Evolutionary conservation across 2,329 filamentous ascomycete species (phyloP).

Genomic region (Helotiales sp.): DNA sequence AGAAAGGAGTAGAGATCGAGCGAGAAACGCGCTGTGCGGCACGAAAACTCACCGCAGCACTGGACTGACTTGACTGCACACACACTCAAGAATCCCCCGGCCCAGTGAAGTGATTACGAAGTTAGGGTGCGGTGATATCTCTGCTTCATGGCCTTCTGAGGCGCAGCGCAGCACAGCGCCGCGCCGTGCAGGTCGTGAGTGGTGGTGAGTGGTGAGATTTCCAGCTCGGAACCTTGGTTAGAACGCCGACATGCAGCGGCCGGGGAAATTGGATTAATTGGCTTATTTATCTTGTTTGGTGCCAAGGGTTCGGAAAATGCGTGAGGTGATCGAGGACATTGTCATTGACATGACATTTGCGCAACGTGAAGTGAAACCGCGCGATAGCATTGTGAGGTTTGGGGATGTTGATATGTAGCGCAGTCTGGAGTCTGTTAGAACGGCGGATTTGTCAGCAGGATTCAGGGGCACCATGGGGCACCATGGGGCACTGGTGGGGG

Average conservation of each 20-base stretch:
- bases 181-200: conserved; percentile 12
- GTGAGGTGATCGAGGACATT: not conserved
- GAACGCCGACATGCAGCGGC: conserved; percentile 1
- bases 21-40: conserved; percentile 5
- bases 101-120: not conserved
- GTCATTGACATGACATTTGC: not conserved
- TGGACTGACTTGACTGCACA: conserved; percentile 4
- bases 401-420: not conserved
- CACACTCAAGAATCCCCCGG: not conserved
- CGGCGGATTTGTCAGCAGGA: too few species aligned
- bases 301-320: conserved; percentile 1
- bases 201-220: conserved; percentile 19
- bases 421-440: too few species aligned
- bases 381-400: not conserved
- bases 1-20: not conserved
- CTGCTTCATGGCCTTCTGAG: conserved; percentile 13
- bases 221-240: conserved; percentile 14
- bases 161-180: conserved; percentile 20
- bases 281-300: not conserved
- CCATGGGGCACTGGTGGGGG: too few species aligned
- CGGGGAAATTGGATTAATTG: too few species aligned
- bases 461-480: too few species aligned
- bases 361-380: not conserved
- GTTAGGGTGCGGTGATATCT: conserved; percentile 9
- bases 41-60: conserved; percentile 22